Base-by-base conservation (phyloP, 2,329 filamentous ascomycete genomes). In the Neurospora sp. region DNA sequence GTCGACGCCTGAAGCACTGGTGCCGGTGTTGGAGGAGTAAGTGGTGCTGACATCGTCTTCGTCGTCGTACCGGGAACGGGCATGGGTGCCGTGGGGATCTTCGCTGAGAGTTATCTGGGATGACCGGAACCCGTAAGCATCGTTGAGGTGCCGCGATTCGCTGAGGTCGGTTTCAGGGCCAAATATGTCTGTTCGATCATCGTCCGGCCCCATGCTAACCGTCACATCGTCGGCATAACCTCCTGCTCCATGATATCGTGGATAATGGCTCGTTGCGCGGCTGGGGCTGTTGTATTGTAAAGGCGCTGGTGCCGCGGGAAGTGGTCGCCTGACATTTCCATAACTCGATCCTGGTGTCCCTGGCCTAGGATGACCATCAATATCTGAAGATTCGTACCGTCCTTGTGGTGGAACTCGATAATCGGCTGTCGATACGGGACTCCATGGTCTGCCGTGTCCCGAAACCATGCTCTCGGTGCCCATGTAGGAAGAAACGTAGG, bases 261-360 rank as follows among this genome's bases (percentile, higher is more conserved):
- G 52, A 62, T 62, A 8, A 62, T 62, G 52, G 8, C 28, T 62
- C 52, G 15, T 36, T 36, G 52, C 52, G 52, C 52, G 52, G 4
- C 52, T 62, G 28, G 52, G 52, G 28, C 52, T 62, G 8, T 62
- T 62, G 13, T 33, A 62, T 0, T 62, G 52, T 10, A 62, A 87
- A 77, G 97, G 98, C 9, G 97, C 83, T 4, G 96, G 96, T 38
- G 93, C 93, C 0, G 93, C 93, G 2, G 96, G 96, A 39, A 98
- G 84, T 3, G 95, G 95, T 70, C 95, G 87, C 74, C 93, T 88
- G 11, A 94, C 93, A 77, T 93, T 96, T 3, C 93, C 92, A 78
- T 98, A 97, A 78, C 89, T 87, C 2, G 93, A 95, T 46, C 42
- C 42, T 0, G 95, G 93, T 0, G 95, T 97, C 5, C 95, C 95